Base-by-base conservation (phyloP, 2,329 filamentous ascomycete species). In the Alternaria postmessia region DNA sequence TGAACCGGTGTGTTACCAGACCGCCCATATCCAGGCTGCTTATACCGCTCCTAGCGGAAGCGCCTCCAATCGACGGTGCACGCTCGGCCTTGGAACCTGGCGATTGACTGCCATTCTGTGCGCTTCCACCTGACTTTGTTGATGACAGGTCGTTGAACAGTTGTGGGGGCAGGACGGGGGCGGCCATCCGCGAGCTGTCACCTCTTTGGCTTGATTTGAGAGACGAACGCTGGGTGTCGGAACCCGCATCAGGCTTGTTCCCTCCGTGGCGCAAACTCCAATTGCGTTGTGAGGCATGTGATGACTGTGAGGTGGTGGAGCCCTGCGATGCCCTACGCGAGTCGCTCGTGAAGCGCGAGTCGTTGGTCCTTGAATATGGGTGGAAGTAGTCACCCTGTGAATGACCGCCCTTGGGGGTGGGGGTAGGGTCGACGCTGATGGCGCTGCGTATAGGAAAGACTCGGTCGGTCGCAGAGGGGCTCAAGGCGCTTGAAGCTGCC, bases 401-500 rank as follows among this genome's bases (percentile, higher is more conserved):
- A 59, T 52, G 20, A 5, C 60, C 42, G 63, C 72, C 47, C 44
- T 60, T 62, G 7, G 62, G 57, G 7, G 65, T 71, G 4, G 75
- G 76, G 5, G 79, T 83, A 2, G 80, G 86, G 67, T 91, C 88
- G 41, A 94, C 87, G 7, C 87, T 91, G 24, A 94, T 83, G 43
- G 92, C 89, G n/a, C 91, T 93, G 49, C 91, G 87, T 32, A 94
- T 91, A n/a, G 91, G 91, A 57, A 91, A 94, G 5, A 94, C 90
- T 55, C 90, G 86, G 70, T 94, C 85, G 47, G 80, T 74, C 5
- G 78, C 68, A 39, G 74, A 75, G 18, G 81, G 81, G 63, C 80
- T 82, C 48, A 81, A 66, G 7, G 68, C 53, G 42, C 70, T 75
- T 24, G 42, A 44, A 14, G 65, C 46, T 16, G 49, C 60, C 24